phyloP scores from a whole-genome alignment of 1,139 yeast genomes.

The Yamadazyma epiphylla region DNA sequence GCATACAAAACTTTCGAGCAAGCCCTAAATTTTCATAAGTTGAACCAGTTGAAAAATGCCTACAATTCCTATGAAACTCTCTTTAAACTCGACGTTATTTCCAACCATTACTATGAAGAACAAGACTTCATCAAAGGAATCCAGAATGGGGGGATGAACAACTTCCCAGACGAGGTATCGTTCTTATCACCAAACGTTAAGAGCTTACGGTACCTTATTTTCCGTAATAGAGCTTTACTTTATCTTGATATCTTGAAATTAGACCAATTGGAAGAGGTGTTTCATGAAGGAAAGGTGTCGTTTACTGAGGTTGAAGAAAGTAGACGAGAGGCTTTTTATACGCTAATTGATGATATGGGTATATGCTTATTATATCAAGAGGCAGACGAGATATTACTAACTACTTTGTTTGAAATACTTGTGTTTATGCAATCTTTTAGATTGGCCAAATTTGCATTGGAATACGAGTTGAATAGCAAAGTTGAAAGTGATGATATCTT shows the following conservation, averaged over 20 bases:
- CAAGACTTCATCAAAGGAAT: conserved; percentile 34
- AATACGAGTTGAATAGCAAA: conserved; percentile 48
- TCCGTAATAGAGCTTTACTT: conserved; percentile 77
- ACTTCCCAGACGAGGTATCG: conserved; percentile 38
- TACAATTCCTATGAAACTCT: conserved; percentile 55
- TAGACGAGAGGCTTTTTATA: conserved; percentile 28
- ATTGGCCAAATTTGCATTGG: conserved; percentile 61
- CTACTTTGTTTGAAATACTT: conserved; percentile 47
- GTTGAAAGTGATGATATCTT: conserved; percentile 44
- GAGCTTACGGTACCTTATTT: conserved; percentile 69
- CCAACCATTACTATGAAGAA: conserved; percentile 46
- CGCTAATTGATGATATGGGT: conserved; percentile 54
- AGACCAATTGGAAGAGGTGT: not conserved
- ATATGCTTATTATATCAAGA: conserved; percentile 57
- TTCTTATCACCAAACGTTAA: conserved; percentile 67
- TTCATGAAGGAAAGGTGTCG: not conserved
- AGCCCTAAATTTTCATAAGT: conserved; percentile 63
- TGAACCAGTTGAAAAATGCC: conserved; percentile 46
- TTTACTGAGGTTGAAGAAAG: conserved; percentile 9
- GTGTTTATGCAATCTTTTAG: conserved; percentile 43
- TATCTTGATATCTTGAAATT: conserved; percentile 44
- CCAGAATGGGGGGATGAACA: conserved; percentile 34
- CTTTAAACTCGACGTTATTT: conserved; percentile 65
- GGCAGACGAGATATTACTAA: conserved; percentile 54
- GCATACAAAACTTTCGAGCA: conserved; percentile 73